Evolutionary conservation across 2,329 filamentous ascomycete genomes (phyloP).

Genomic region (Macrophomina tecta): DNA sequence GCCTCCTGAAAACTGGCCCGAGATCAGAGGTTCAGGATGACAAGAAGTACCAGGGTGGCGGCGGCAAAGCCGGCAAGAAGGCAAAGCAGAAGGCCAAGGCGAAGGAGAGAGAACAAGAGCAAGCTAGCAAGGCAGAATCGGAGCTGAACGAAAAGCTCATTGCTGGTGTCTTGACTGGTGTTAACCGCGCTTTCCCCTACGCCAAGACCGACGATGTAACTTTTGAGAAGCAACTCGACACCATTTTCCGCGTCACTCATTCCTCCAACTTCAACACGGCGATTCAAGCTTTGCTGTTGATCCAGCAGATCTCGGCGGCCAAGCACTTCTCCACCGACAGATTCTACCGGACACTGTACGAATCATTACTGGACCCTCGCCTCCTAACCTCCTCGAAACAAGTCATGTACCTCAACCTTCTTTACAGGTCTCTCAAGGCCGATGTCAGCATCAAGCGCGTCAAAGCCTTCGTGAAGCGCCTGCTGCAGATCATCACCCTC

Average conservation of each 20-base stretch:
- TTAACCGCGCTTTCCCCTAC: conserved; percentile 96
- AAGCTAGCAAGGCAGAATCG: conserved; percentile 51
- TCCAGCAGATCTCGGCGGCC: conserved; percentile 85
- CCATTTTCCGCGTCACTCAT: conserved; percentile 93
- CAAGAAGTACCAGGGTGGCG: conserved; percentile 61
- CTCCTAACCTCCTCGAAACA: conserved; percentile 92
- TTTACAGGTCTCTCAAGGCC: conserved; percentile 85
- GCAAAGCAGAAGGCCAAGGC: conserved; percentile 54
- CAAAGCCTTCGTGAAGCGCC: conserved; percentile 93
- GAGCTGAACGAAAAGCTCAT: conserved; percentile 90
- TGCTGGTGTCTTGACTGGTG: conserved; percentile 87
- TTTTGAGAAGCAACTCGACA: conserved; percentile 88
- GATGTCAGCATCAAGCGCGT: conserved; percentile 91
- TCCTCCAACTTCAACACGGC: conserved; percentile 99
- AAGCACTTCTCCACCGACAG: conserved; percentile 85
- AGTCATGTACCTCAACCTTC: conserved; percentile 88
- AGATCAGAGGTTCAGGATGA: conserved; percentile 46
- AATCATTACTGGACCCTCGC: conserved; percentile 89
- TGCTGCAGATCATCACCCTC: conserved; percentile 84
- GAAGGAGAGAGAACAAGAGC: conserved; percentile 51
- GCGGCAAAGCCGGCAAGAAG: conserved; percentile 59
- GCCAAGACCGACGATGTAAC: conserved; percentile 78
- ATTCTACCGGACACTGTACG: conserved; percentile 95
- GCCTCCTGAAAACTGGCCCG: conserved; percentile 71
- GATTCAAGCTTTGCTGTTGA: conserved; percentile 91